Percentiles rank a stretch among this genome's conserved stretches.
Evolutionary conservation across 805 yeast genomes (phyloP).

Genomic region (Nematodospora valgi): DNA sequence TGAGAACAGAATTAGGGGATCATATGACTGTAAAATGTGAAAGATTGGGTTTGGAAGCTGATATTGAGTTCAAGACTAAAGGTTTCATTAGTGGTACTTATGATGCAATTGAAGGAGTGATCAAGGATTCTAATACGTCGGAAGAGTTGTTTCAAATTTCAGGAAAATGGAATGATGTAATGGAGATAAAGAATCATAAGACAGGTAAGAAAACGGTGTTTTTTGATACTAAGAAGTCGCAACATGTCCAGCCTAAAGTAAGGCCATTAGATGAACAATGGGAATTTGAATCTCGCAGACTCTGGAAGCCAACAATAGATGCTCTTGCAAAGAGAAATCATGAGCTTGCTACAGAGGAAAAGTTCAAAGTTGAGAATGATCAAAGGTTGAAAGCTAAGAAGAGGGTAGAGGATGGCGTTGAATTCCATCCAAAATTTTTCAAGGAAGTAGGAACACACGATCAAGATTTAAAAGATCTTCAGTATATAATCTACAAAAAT

Average conservation of each 20-base stretch:
- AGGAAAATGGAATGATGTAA: conserved; percentile 93
- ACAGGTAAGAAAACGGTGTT: conserved; percentile 45
- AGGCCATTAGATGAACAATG: conserved; percentile 81
- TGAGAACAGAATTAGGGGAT: conserved; percentile 91
- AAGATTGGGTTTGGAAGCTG: conserved; percentile 57
- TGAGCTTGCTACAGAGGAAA: conserved; percentile 80
- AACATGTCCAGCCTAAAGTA: conserved; percentile 60
- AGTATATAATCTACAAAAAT: conserved; percentile 58
- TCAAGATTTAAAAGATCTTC: conserved; percentile 42
- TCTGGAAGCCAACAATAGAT: conserved; percentile 80
- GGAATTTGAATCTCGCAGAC: conserved; percentile 69
- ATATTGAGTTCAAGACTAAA: conserved; percentile 90
- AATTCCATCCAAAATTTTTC: conserved; percentile 78
- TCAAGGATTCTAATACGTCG: conserved; percentile 43
- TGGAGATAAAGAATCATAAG: conserved; percentile 56
- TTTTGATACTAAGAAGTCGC: conserved; percentile 47
- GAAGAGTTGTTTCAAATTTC: conserved; percentile 61
- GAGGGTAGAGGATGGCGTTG: conserved; percentile 74
- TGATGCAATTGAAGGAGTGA: conserved; percentile 78
- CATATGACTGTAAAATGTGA: conserved; percentile 75
- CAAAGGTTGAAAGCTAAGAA: conserved; percentile 75
- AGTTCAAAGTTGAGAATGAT: conserved; percentile 79
- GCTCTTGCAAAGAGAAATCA: conserved; percentile 84
- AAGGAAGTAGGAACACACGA: conserved; percentile 29
- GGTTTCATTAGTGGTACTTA: conserved; percentile 92